Evolutionary conservation across 1,284 basidiomycete species (phyloP).

Genomic region (Singerocomus inundabilis): DNA sequence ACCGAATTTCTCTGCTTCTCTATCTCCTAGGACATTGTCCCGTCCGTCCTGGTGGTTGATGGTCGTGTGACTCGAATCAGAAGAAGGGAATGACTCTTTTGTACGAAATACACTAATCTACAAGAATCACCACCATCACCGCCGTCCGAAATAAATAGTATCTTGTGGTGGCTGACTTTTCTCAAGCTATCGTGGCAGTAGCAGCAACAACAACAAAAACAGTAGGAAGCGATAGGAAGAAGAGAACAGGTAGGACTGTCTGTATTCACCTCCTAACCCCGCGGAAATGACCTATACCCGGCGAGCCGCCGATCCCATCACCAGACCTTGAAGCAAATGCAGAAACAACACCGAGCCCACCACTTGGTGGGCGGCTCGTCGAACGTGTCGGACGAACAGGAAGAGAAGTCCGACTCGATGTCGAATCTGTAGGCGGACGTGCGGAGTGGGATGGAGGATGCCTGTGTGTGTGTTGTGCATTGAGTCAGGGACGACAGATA

Average conservation of each 20-base stretch:
- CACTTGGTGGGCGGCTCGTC: conserved; percentile 24
- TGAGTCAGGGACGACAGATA: background rate
- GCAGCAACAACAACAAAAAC: background rate
- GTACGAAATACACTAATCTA: conserved; percentile 15
- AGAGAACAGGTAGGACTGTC: background rate
- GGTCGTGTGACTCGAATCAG: conserved; percentile 5
- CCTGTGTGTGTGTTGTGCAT: conserved; percentile 4
- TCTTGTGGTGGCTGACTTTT: too few species aligned
- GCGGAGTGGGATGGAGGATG: conserved; percentile 4
- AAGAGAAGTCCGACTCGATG: conserved; percentile 28
- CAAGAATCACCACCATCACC: background rate
- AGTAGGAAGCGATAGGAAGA: background rate
- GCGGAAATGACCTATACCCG: conserved; percentile 17
- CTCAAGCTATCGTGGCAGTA: background rate
- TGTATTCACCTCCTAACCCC: conserved; percentile 15
- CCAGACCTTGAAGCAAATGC: conserved; percentile 29
- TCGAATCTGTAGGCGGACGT: conserved; percentile 22
- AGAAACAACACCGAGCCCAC: conserved; percentile 20
- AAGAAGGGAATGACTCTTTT: background rate
- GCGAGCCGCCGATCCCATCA: conserved; percentile 7
- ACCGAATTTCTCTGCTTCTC: background rate
- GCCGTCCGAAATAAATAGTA: background rate
- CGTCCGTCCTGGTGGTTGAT: background rate
- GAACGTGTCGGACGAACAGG: conserved; percentile 27
- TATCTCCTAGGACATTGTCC: background rate